Evolutionary conservation across 2,329 filamentous ascomycete genomes (phyloP), one percentile per base, ranked within the genome.

Genomic region (Coniella vitis): DNA sequence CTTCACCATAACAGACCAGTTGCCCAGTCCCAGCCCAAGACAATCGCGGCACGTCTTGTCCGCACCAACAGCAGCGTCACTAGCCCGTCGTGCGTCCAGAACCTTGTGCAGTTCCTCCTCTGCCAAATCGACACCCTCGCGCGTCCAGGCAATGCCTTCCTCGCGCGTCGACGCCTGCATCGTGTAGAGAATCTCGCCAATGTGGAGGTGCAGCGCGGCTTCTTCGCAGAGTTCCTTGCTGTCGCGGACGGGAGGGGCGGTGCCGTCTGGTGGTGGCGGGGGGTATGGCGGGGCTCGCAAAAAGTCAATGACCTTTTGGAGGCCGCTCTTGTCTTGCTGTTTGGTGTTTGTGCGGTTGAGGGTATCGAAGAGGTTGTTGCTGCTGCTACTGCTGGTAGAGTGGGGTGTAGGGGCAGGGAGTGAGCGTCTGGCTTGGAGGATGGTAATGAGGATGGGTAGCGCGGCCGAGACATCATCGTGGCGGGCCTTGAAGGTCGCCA

Each of bases 151-250:
- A 2, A 96, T 73, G 0, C 90, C 91, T 53, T 86, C 83, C 42
- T 87, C 82, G 44, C 72, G 70, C 16, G 63, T 65, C 4, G 62
- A 52, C 4, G 71, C 68, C n/a, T 78, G 75, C 4, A 78, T 78
- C 0, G 87, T 79, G 65, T 86, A 96, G 29, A 97, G 76, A 45
- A 97, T 95, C 69, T 97, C 91, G 51, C 91, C 91, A 54, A 97
- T 91, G 65, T 95, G 93, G 20, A 90, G 77, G 73, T 89, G 90
- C 13, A 96, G 69, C 0, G 81, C 88, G 3, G 90, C 89, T 65
- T 96, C 90, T 56, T 93, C 85, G 65, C 90, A 96, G 34, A 78
- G 76, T 55, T 87, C 81, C 22, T 75, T 71, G 9, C 80, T 62
- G 48, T 78, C 79, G 40, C 87, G 84, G 49, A 75, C 67, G 0